Evolutionary conservation across 371 early-diverging fungal species (phyloP).

Genomic region (Batkoa obscura): DNA sequence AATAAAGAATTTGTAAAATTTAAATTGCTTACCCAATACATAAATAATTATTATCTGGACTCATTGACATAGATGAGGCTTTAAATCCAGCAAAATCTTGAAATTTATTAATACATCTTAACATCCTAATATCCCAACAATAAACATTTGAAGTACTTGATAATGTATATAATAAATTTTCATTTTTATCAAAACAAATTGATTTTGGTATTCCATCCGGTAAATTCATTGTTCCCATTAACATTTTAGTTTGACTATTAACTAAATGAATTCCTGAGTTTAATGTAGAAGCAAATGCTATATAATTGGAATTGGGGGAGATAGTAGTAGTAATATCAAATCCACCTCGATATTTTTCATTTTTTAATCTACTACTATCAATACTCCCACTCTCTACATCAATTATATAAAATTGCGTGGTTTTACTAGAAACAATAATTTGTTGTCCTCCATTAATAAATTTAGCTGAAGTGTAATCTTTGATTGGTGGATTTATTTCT

Average conservation of each 20-base stretch:
- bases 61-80: conserved; percentile 43
- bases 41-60: conserved; percentile 48
- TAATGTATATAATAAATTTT: conserved; percentile 36
- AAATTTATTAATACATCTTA: conserved; percentile 51
- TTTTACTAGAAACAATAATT: conserved; percentile 51
- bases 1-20: not conserved
- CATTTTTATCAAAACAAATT: conserved; percentile 34
- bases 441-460: conserved; percentile 58
- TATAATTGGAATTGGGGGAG: not conserved
- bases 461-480: conserved; percentile 49
- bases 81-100: conserved; percentile 64
- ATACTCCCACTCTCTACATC: conserved; percentile 51
- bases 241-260: conserved; percentile 53
- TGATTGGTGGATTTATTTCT: conserved; percentile 56
- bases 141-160: conserved; percentile 45
- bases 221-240: conserved; percentile 67
- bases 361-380: not conserved
- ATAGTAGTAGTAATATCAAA: not conserved
- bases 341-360: not conserved
- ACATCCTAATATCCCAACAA: conserved; percentile 43
- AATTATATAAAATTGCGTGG: conserved; percentile 57
- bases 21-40: conserved; percentile 49
- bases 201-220: conserved; percentile 50
- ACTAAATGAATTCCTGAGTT: conserved; percentile 41
- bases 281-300: not conserved